phyloP scores from a whole-genome alignment of 768 basidiomycete species.

The Russula compacta region DNA sequence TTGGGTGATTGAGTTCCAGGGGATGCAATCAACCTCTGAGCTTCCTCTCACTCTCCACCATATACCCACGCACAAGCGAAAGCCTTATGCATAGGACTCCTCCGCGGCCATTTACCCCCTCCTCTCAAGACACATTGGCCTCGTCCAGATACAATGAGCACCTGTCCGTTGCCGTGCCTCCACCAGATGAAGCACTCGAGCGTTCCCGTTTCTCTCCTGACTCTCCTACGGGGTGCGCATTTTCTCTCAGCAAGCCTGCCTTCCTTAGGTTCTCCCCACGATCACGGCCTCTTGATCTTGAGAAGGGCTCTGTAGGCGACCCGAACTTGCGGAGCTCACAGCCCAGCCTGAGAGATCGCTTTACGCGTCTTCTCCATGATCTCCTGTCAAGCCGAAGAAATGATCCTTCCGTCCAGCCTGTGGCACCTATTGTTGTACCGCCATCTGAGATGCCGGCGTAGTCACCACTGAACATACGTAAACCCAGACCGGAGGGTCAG shows the following conservation, averaged over 20 bases:
- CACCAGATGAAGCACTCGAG: conserved; percentile 23
- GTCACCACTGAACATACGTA: conserved; percentile 34
- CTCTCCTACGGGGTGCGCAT: conserved; percentile 25
- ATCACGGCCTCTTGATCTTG: conserved; percentile 18
- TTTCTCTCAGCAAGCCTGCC: conserved; percentile 20
- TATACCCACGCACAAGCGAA: background rate
- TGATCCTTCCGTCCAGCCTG: conserved; percentile 18
- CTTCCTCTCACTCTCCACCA: background rate
- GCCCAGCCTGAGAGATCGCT: conserved; percentile 24
- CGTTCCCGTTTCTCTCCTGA: conserved; percentile 38
- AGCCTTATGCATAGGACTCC: conserved; percentile 11
- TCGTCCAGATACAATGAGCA: conserved; percentile 14
- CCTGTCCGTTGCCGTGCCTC: conserved; percentile 14
- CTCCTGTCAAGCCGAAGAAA: conserved; percentile 25
- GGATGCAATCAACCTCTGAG: too few relatives aligned
- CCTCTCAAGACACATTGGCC: background rate
- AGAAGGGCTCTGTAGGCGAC: conserved; percentile 16
- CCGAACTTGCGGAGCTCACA: conserved; percentile 15
- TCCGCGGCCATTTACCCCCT: background rate
- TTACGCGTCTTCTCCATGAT: conserved; percentile 33
- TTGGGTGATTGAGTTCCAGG: too few relatives aligned
- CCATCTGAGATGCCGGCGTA: conserved; percentile 24
- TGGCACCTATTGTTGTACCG: conserved; percentile 23
- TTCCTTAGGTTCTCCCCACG: conserved; percentile 22
- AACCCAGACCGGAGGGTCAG: conserved; percentile 26